Evolutionary conservation across 2,329 filamentous ascomycete species (phyloP), one percentile per base, ranked within the genome.

Genomic region (Ilyonectria mors-panacis): DNA sequence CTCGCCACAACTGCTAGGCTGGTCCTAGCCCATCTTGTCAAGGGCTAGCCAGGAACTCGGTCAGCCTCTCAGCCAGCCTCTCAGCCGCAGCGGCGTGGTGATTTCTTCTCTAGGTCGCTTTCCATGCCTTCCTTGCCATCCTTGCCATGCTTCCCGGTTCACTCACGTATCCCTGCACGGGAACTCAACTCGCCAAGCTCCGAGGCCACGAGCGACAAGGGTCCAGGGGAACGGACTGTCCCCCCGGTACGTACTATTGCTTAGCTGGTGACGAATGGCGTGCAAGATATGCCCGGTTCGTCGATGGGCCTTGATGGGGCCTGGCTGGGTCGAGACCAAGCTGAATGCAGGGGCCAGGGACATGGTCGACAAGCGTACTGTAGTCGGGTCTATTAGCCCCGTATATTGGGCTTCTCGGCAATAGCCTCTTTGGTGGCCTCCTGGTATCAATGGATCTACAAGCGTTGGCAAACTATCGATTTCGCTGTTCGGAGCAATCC

Each of bases 141-240:
- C 12, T 12, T 33, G 8, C 30, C 30, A 42, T n/a, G 8, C 4
- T 42, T 17, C 39, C 39, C 39, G 39, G 39, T n/a, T 42, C 39
- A n/a, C 15, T 42, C 15, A 42, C 6, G 4, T 12, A 6, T 2
- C 48, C 50, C 50, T 53, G 30, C 7, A 21, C 50, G 50, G 30
- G 30, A 53, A n/a, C 33, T 42, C 15, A 53, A n/a, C 33, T 42
- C 15, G 39, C 39, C 13, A 28, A 23, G 12, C 45, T 23, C 12
- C 12, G 44, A 53, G 6, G 50, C 48, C 48, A 53, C 48, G 48
- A 53, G 48, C 48, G n/a, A 21, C 48, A 53, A 12, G 48, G 28
- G 28, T 42, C 12, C 37, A 42, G 39, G 6, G 17, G 39, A 42
- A n/a, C 39, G 15, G 39, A 17, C 15, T n/a, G n/a, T 8, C 17